These are phyloP conservation scores for Powellomyces hirtus DNA, from an alignment of 192 early-diverging fungal species.

Conservation along the genomic window DNA sequence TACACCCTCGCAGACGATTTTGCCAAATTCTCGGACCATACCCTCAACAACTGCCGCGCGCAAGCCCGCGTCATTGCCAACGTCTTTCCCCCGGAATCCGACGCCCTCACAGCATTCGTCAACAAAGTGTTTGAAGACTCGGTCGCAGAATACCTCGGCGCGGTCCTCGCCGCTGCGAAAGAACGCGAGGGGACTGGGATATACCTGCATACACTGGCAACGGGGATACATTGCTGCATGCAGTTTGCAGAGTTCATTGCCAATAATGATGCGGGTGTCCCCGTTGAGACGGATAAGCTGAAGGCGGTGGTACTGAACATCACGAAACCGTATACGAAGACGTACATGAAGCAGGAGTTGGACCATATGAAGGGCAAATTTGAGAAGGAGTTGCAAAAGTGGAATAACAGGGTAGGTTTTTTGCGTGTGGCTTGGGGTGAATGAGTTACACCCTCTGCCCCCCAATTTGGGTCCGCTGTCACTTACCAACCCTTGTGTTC, in stretches of 20 bases:
- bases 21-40: constrained; percentile 65
- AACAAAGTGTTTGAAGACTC: constrained; percentile 81
- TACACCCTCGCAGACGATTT: constrained; percentile 61
- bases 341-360: constrained; percentile 67
- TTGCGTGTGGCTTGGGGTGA: background rate
- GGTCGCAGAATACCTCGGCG: constrained; percentile 71
- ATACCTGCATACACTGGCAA: constrained; percentile 70
- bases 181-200: constrained; percentile 53
- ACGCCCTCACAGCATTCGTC: constrained; percentile 70
- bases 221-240: constrained; percentile 54
- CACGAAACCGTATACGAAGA: constrained; percentile 64
- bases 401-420: constrained; percentile 60
- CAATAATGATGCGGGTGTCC: constrained; percentile 33
- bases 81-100: constrained; percentile 66
- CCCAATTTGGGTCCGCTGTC: background rate
- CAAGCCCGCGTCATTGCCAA: constrained; percentile 63
- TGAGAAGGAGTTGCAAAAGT: constrained; percentile 63
- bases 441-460: background rate
- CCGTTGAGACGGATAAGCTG: constrained; percentile 50
- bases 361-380: constrained; percentile 57
- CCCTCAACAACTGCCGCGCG: constrained; percentile 53
- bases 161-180: constrained; percentile 61
- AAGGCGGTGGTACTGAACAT: constrained; percentile 56
- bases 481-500: background rate
- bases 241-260: constrained; percentile 57